Evolutionary conservation across 1,284 basidiomycete genomes (phyloP), one percentile per base, ranked within the genome.

Genomic region (Exobasidium cylindrosporum): DNA sequence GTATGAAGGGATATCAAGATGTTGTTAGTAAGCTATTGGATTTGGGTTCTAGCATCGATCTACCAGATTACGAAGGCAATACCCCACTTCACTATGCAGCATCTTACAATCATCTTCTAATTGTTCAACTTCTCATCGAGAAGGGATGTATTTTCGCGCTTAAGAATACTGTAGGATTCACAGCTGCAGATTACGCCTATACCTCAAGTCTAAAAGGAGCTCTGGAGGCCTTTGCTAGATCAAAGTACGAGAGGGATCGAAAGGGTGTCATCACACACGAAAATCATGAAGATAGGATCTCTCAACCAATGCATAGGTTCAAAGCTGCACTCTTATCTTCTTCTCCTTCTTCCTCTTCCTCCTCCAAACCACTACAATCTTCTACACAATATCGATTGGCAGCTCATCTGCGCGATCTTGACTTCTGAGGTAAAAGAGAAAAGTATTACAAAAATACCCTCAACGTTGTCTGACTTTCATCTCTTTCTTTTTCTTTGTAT

Each of bases 141-240:
- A 84, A 89, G 61, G 93, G 92, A 0, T 95, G 92, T 74, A 86
- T 88, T 69, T 89, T 87, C 73, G 83, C 86, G 23, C 86, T 87
- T 31, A 86, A 89, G 66, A 97, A 97, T 79, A 90, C 90, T 61
- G 87, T 92, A 64, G 92, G 91, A 0, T 97, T 92, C 75, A 91
- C 89, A 0, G 87, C 94, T 1, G 88, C 87, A 0, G 93, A 97
- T 80, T 95, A 92, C 79, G 90, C 92, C 11, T 97, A 91, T 80
- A 67, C 68, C 29, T 56, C 66, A 56, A 56, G 40, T 30, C 61
- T 70, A 60, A 70, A 73, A 55, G 63, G 64, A 3, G 65, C 69
- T 14, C 63, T 74, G 2, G 72, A 74, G 56, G 65, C 67, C 1
- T 58, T 73, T 45, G 72, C 69, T 13, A 59, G 71, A 0, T 50